A percentile compares a stretch with the other conserved stretches of the same genome.
Evolutionary conservation across 768 basidiomycete genomes (phyloP).

Genomic region (Mycena indigotica): DNA sequence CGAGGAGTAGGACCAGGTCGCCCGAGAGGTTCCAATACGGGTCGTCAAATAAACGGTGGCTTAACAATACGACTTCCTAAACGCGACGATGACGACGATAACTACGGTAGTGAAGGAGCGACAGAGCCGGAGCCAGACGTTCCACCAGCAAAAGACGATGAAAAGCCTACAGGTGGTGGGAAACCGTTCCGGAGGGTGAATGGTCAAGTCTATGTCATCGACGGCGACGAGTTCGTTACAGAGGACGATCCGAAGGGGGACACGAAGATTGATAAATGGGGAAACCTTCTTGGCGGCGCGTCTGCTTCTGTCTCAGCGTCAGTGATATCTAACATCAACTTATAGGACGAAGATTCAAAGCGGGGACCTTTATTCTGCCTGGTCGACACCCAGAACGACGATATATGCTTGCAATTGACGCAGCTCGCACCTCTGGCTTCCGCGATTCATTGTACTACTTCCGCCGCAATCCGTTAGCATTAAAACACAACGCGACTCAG

Average conservation of each 20-base stretch:
- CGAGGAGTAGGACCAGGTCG: constrained; percentile 40
- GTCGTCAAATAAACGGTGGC: constrained; percentile 22
- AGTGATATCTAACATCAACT: not conserved
- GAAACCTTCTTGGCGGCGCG: constrained; percentile 83
- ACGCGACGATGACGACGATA: constrained; percentile 36
- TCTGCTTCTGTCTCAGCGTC: constrained; percentile 7
- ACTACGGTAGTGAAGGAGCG: constrained; percentile 41
- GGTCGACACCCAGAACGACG: constrained; percentile 79
- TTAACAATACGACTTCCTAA: constrained; percentile 24
- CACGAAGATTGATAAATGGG: constrained; percentile 85
- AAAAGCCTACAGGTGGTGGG: constrained; percentile 51
- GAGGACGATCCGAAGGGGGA: constrained; percentile 86
- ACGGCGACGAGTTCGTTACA: constrained; percentile 87
- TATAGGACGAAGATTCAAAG: constrained; percentile 85
- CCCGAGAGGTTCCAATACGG: constrained; percentile 29
- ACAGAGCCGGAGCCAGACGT: constrained; percentile 39
- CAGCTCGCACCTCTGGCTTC: constrained; percentile 93
- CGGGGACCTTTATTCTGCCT: constrained; percentile 84
- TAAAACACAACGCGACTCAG: constrained; percentile 89
- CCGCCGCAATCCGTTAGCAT: constrained; percentile 83
- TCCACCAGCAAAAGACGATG: constrained; percentile 34
- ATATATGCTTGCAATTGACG: constrained; percentile 98
- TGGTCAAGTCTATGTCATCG: constrained; percentile 74
- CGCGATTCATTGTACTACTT: constrained; percentile 98
- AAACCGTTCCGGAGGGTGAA: constrained; percentile 76